Evolutionary conservation across 2,329 filamentous ascomycete species (phyloP).

Genomic region (Epichloe uncinata): DNA sequence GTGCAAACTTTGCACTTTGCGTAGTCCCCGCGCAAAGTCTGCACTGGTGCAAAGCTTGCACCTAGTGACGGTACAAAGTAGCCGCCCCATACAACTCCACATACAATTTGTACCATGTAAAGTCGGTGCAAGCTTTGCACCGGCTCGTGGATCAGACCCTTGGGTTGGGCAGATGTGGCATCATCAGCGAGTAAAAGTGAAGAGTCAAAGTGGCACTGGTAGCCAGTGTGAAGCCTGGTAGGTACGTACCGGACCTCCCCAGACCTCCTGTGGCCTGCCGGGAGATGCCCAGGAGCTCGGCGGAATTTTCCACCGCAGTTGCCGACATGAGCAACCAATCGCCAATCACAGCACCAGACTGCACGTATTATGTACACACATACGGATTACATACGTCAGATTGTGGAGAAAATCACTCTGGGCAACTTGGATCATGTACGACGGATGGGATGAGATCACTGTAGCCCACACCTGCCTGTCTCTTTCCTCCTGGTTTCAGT

Average conservation of each 20-base stretch:
- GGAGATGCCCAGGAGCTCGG: neutral
- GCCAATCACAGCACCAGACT: no score
- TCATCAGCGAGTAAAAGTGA: neutral
- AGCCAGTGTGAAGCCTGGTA: neutral
- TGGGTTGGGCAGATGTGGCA: neutral
- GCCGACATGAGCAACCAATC: neutral
- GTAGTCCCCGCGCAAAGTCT: no score
- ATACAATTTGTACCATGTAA: no score
- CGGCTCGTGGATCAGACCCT: no score
- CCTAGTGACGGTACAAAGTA: no score
- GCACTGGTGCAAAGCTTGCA: no score
- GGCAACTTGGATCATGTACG: neutral
- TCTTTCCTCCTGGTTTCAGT: neutral
- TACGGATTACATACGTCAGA: neutral
- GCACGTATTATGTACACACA: no score
- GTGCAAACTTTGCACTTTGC: no score
- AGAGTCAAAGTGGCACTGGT: neutral
- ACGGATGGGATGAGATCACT: no score
- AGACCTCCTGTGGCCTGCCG: neutral
- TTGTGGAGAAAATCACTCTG: neutral
- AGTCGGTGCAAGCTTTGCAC: no score
- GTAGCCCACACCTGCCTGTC: no score
- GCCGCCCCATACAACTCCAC: no score
- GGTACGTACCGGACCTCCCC: neutral
- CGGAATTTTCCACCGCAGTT: neutral